Conservation (phyloP, 2,329 filamentous ascomycete species). For the Stagonosporopsis cucurbitacearum region DNA sequence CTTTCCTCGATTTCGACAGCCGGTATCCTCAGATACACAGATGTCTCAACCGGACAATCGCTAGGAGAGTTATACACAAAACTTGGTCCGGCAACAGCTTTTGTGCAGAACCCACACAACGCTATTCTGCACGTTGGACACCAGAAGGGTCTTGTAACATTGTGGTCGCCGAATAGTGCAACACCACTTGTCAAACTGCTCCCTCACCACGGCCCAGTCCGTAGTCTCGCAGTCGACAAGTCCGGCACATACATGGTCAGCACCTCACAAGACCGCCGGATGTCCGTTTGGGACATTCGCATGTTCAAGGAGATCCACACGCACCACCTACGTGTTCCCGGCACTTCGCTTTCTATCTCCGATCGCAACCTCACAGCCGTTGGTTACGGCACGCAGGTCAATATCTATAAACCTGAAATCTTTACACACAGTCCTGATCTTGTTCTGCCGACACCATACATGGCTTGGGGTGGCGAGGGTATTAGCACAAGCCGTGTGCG, state of each 20-base stretch:
- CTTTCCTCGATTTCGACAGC: constrained; percentile 84
- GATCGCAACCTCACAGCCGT: constrained; percentile 88
- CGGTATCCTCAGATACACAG: constrained; percentile 87
- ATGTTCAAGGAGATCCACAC: constrained; percentile 92
- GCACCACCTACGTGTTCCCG: constrained; percentile 84
- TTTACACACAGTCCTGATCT: constrained; percentile 77
- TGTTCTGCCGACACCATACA: constrained; percentile 86
- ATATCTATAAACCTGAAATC: constrained; percentile 82
- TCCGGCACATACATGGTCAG: constrained; percentile 96
- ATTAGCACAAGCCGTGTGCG: constrained; percentile 78
- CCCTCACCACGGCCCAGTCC: constrained; percentile 86
- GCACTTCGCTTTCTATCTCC: constrained; percentile 83
- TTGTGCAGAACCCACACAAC: constrained; percentile 90
- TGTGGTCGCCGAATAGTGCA: constrained; percentile 93
- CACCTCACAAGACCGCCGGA: constrained; percentile 84
- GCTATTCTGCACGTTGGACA: constrained; percentile 91
- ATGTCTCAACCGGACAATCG: constrained; percentile 89
- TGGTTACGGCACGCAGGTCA: constrained; percentile 87
- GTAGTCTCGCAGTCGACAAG: constrained; percentile 82
- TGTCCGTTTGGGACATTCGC: constrained; percentile 95
- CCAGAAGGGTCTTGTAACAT: constrained; percentile 90
- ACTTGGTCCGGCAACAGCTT: constrained; percentile 80
- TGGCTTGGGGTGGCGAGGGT: constrained; percentile 90
- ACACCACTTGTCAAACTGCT: constrained; percentile 90
- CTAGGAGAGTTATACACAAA: constrained; percentile 85